phyloP scores from a whole-genome alignment of 352 stramenopile species.

The Paralagenidium karlingii region DNA sequence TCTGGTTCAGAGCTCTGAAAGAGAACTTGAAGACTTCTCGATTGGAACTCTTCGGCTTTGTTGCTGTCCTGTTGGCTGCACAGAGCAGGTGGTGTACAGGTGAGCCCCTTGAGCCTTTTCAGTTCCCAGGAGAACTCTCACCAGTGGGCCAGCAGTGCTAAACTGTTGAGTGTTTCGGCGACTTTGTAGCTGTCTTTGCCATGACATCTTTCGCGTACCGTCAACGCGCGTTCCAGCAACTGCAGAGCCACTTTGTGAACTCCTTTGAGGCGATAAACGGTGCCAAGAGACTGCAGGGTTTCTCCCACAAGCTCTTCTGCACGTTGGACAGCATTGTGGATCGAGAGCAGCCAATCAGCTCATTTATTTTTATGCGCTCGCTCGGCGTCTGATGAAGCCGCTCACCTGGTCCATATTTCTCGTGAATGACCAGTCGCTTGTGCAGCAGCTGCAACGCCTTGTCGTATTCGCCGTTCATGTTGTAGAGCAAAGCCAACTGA shows the following conservation, averaged over 20 bases:
- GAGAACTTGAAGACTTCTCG: constrained; percentile 38
- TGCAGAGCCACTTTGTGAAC: constrained; percentile 32
- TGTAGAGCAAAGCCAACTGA: constrained; percentile 52
- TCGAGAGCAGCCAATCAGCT: too few relatives aligned
- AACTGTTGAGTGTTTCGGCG: constrained; percentile 68
- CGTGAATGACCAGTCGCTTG: constrained; percentile 68
- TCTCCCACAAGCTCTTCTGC: constrained; percentile 44
- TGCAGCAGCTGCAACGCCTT: constrained; percentile 57
- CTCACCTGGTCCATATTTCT: constrained; percentile 56
- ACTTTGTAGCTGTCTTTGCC: constrained; percentile 49
- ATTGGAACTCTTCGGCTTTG: constrained; percentile 28
- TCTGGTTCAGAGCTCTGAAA: constrained; percentile 39
- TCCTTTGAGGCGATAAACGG: constrained; percentile 47
- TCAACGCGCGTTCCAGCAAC: constrained; percentile 41
- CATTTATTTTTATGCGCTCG: neutral
- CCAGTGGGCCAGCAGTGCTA: constrained; percentile 36
- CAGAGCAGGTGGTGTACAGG: neutral
- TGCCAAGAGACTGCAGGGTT: constrained; percentile 49
- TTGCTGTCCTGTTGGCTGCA: constrained; percentile 19
- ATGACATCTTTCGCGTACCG: constrained; percentile 26
- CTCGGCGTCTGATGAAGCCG: neutral
- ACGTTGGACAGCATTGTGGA: too few relatives aligned
- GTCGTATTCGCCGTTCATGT: constrained; percentile 51
- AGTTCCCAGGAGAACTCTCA: constrained; percentile 10
- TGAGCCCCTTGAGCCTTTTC: too few relatives aligned